These are phyloP conservation scores for Pogostemon cablin DNA, from an alignment of 257 asterid genomes.

Conservation along the genomic window DNA sequence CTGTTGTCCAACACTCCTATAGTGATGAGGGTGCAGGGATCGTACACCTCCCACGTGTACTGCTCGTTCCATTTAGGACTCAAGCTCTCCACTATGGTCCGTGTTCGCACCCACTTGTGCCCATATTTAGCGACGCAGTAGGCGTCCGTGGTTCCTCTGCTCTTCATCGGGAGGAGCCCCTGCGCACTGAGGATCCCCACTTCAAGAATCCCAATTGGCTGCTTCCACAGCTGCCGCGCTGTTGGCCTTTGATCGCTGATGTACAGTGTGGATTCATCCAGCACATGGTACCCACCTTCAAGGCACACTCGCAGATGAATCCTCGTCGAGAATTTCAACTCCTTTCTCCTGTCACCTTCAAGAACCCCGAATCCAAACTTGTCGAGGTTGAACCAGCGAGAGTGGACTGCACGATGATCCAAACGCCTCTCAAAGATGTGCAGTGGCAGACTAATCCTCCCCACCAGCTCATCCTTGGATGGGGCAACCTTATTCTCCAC, in stretches of 20 bases:
- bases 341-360: slow-evolving; percentile 65
- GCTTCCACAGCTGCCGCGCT: slow-evolving; percentile 71
- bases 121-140: slow-evolving; percentile 83
- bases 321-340: slow-evolving; percentile 61
- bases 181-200: slow-evolving; percentile 69
- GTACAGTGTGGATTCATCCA: slow-evolving; percentile 74
- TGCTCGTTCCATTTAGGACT: slow-evolving; percentile 83
- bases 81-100: slow-evolving; percentile 63
- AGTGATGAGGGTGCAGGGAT: slow-evolving; percentile 73
- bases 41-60: slow-evolving; percentile 84
- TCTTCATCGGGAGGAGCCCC: slow-evolving; percentile 59
- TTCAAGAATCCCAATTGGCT: slow-evolving; percentile 71
- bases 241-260: slow-evolving; percentile 80
- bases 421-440: slow-evolving; percentile 56
- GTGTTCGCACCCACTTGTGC: slow-evolving; percentile 76
- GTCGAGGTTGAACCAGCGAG: slow-evolving; percentile 73
- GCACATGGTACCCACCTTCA: slow-evolving; percentile 76
- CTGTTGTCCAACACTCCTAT: slow-evolving; percentile 68
- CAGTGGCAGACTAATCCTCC: slow-evolving; percentile 56
- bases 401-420: slow-evolving; percentile 64
- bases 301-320: slow-evolving; percentile 64
- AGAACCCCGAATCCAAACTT: slow-evolving; percentile 54
- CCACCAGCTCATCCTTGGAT: slow-evolving; percentile 60
- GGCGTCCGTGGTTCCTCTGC: slow-evolving; percentile 59
- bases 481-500: slow-evolving; percentile 49